These are phyloP conservation scores for Xylaria multiplex DNA, from an alignment of 2,329 filamentous ascomycete genomes.

Conservation along the genomic window DNA sequence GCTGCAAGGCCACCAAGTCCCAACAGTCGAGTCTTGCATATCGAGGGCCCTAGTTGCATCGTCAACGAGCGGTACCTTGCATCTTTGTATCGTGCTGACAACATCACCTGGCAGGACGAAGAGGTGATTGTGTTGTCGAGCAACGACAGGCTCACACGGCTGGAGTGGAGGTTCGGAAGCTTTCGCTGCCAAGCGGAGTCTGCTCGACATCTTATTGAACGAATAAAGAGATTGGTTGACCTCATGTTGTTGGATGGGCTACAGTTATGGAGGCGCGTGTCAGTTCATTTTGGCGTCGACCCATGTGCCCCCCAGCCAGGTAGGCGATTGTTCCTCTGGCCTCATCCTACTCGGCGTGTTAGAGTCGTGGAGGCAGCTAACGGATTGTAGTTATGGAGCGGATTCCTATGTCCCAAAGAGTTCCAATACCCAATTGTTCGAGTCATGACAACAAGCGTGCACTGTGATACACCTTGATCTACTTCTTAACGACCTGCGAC, in stretches of 20 bases:
- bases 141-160: constrained; percentile 41
- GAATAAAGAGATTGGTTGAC: constrained; percentile 10
- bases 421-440: neutral
- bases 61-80: constrained; percentile 56
- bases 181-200: constrained; percentile 65
- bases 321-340: neutral
- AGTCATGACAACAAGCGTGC: too few relatives aligned
- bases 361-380: constrained; percentile 14
- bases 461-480: neutral
- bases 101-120: constrained; percentile 61
- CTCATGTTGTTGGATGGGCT: neutral
- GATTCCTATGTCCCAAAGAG: neutral
- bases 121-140: constrained; percentile 49
- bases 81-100: constrained; percentile 53
- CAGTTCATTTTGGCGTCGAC: constrained; percentile 37
- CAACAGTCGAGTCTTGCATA: constrained; percentile 60
- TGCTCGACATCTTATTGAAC: constrained; percentile 44
- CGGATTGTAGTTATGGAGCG: neutral
- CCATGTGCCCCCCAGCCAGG: constrained; percentile 33
- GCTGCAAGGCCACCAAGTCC: constrained; percentile 43
- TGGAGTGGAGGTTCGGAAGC: constrained; percentile 65
- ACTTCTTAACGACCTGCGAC: neutral
- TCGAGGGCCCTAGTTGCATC: constrained; percentile 57
- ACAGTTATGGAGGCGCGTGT: constrained; percentile 28
- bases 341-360: neutral